Percentiles rank a stretch among this genome's conserved stretches.
These are phyloP conservation scores for Aspergillus coremiiformis DNA, from an alignment of 495 filamentous ascomycete genomes.

Conservation along the genomic window DNA sequence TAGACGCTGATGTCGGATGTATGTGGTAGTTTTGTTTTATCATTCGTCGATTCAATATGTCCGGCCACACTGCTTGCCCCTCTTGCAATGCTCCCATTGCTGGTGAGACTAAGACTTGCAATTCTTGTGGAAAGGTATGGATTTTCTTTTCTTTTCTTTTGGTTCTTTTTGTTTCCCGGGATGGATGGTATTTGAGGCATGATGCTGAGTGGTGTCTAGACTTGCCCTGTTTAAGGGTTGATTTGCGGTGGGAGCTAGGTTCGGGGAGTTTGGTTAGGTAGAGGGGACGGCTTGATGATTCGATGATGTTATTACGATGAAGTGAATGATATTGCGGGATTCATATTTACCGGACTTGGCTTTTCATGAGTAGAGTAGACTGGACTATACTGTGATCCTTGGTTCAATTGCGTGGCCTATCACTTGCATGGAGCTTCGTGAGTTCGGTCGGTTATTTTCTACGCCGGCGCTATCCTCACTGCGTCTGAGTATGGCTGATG, in stretches of 20 bases:
- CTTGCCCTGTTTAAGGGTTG: constrained; percentile 25
- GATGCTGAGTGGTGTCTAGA: constrained; percentile 11
- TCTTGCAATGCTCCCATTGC: constrained; percentile 25
- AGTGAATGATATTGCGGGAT: constrained; percentile 5
- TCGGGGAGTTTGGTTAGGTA: background rate
- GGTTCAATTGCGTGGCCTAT: background rate
- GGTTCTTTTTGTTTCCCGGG: background rate
- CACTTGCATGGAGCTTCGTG: background rate
- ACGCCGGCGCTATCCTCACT: constrained; percentile 5
- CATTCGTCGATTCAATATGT: no score
- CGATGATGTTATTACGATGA: background rate
- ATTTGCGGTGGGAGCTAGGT: no score
- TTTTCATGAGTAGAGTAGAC: background rate
- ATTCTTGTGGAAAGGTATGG: constrained; percentile 29
- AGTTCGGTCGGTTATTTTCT: background rate
- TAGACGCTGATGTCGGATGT: no score
- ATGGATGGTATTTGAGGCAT: background rate
- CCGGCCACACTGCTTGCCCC: constrained; percentile 27
- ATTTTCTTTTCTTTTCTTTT: background rate
- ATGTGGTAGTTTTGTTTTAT: no score
- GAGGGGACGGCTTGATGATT: background rate
- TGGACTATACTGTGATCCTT: background rate
- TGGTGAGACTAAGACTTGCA: constrained; percentile 28
- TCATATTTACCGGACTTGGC: background rate
- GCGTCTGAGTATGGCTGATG: background rate